Evolutionary conservation across 1,284 basidiomycete species (phyloP).

Genomic region (Pseudomicrostroma phylloplanum): DNA sequence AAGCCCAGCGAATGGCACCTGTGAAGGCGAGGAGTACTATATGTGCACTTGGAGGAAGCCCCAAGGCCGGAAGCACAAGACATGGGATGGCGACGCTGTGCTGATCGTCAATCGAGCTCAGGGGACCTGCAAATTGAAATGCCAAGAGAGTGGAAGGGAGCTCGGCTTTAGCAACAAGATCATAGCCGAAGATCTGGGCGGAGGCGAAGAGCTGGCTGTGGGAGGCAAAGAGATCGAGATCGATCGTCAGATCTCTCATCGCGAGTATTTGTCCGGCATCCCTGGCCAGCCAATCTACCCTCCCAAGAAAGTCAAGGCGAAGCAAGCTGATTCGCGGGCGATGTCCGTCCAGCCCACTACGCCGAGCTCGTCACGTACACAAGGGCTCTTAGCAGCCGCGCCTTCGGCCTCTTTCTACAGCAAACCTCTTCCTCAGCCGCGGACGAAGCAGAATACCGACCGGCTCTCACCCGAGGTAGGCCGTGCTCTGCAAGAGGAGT

Average conservation of each 20-base stretch:
- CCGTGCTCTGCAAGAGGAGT: background rate
- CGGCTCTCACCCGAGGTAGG: background rate
- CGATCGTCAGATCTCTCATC: constrained; percentile 19
- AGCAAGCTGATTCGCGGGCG: constrained; percentile 1
- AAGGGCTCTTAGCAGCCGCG: constrained; percentile 17
- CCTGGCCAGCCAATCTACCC: constrained; percentile 16
- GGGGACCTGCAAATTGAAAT: constrained; percentile 28
- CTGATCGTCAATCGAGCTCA: constrained; percentile 33
- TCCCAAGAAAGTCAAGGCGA: constrained; percentile 18
- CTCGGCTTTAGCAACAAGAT: constrained; percentile 16
- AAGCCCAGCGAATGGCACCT: too few species aligned
- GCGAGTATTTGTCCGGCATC: constrained; percentile 15
- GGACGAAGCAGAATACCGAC: background rate
- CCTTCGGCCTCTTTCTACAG: constrained; percentile 26
- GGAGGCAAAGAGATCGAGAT: constrained; percentile 38
- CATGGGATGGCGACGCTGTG: constrained; percentile 65
- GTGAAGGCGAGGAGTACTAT: constrained; percentile 20
- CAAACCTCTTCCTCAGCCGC: constrained; percentile 11
- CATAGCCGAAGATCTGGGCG: constrained; percentile 19
- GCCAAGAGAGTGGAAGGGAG: constrained; percentile 33
- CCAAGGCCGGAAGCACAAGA: constrained; percentile 74
- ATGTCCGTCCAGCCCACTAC: background rate
- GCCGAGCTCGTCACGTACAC: background rate
- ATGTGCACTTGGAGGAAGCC: constrained; percentile 58
- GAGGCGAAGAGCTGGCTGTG: constrained; percentile 31